Evolutionary conservation across 306 rosid species (phyloP), one percentile per base, ranked within the genome.

Genomic region (Sphenostylis stenocarpa): DNA sequence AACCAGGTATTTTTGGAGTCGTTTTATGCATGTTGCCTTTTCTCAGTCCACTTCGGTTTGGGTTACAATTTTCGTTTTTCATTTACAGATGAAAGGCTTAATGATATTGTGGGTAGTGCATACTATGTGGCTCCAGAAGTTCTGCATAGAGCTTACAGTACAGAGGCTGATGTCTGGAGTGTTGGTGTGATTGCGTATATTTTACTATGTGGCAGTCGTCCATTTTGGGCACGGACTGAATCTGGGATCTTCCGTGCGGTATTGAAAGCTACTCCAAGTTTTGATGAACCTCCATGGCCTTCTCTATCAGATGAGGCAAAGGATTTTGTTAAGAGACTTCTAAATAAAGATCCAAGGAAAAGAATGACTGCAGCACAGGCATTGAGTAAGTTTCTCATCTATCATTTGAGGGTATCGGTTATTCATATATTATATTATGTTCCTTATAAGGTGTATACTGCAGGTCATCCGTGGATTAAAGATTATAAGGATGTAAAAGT

Each of bases 41-140:
- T 41, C 48, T 48, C 38, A 73, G 6, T 21, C 51, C 39, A 64
- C 24, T 57, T 15, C 65, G 24, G 72, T 64, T 70, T 67, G 60
- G 49, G 28, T 51, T 52, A 61, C 65, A 76, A 1, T 43, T 57
- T 70, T 49, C 44, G 43, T 48, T 61, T 68, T 44, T 70, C 67
- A 68, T 90, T n/a, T 78, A 69, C 93, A 94, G 98, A 94, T 82
- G 97, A 90, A 75, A 89, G 90, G 85, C 97, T 94, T 52, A 91
- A 91, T 26, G 98, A 94, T 78, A 91, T 91, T 64, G 98, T 92
- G 82, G 98, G 98, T 72, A 94, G 98, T 53, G 98, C 98, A n/a
- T 94, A 94, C 84, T 94, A 94, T 75, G 97, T 94, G 17, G 97
- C 98, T 76, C 98, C 98, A 0, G 98, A 94, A 87, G 98, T 94